Conservation (phyloP, 2,329 filamentous ascomycete genomes). For the Colletotrichum costaricense region DNA sequence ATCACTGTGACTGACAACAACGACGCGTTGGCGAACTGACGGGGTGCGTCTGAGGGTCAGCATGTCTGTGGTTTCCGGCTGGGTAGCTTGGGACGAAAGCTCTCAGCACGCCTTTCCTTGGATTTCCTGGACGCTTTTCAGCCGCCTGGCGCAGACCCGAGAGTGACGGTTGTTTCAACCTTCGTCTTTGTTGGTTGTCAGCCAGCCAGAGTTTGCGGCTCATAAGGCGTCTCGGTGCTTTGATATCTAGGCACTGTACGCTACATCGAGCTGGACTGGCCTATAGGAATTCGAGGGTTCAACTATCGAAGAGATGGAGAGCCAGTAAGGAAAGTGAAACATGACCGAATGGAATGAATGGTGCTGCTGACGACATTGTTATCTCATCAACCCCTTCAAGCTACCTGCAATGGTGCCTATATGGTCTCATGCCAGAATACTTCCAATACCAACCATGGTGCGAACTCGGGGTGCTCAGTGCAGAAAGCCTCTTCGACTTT, state of each 20-base stretch:
- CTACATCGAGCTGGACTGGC: too few relatives aligned
- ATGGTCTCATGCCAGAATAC: neutral
- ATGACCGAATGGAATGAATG: neutral
- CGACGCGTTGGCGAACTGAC: neutral
- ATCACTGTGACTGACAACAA: neutral
- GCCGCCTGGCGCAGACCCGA: neutral
- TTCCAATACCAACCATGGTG: neutral
- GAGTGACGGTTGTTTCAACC: slow-evolving; percentile 18
- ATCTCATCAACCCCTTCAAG: neutral
- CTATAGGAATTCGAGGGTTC: too few relatives aligned
- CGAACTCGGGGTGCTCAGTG: neutral
- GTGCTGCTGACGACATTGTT: neutral
- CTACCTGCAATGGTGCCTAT: neutral
- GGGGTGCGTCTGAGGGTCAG: neutral
- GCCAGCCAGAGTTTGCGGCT: neutral
- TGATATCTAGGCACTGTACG: neutral
- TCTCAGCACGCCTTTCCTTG: neutral
- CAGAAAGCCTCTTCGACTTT: neutral
- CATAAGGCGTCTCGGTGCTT: neutral
- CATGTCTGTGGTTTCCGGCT: neutral
- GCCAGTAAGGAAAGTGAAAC: neutral
- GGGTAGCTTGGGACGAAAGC: neutral
- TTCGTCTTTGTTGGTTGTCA: neutral
- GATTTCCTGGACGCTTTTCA: neutral
- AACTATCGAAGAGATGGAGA: neutral